These are phyloP conservation scores for Symbiodinium natans DNA, from an alignment of 73 alveolate species.

Conservation along the genomic window DNA sequence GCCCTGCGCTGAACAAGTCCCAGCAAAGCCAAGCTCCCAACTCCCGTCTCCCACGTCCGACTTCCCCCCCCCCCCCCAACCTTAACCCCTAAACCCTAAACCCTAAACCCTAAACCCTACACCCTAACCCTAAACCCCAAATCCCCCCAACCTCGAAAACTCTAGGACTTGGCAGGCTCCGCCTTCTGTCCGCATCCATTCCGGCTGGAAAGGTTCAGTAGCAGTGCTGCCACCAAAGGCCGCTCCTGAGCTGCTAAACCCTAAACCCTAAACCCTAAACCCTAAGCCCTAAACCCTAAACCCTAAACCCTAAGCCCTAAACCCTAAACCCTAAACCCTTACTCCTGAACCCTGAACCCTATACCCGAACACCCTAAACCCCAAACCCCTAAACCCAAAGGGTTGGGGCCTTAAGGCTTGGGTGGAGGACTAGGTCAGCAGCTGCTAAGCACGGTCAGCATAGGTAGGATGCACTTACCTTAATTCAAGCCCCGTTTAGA, in stretches of 20 bases:
- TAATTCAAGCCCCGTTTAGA: no score
- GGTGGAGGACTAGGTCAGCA: not conserved
- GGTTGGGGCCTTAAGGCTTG: not conserved
- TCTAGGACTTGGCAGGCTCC: not conserved
- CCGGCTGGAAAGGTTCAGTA: constrained; percentile 12
- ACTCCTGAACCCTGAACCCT: not conserved
- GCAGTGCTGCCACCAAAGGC: not conserved
- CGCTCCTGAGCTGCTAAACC: not conserved
- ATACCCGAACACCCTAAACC: not conserved
- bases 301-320: not conserved
- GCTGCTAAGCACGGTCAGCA: no score
- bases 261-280: not conserved
- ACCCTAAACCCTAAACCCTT: not conserved
- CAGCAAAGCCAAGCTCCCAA: no score
- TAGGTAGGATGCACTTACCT: no score
- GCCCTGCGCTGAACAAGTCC: no score
- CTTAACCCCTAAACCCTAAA: not conserved
- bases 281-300: not conserved
- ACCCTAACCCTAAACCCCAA: not conserved
- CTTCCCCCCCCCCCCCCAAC: not conserved
- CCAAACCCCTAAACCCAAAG: not conserved
- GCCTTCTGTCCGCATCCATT: not conserved
- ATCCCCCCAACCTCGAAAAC: not conserved
- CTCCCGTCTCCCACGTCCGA: no score
- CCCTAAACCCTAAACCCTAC: not conserved